Base-by-base conservation (phyloP, 352 stramenopile species). In the Pelagophyceae sp. region DNA sequence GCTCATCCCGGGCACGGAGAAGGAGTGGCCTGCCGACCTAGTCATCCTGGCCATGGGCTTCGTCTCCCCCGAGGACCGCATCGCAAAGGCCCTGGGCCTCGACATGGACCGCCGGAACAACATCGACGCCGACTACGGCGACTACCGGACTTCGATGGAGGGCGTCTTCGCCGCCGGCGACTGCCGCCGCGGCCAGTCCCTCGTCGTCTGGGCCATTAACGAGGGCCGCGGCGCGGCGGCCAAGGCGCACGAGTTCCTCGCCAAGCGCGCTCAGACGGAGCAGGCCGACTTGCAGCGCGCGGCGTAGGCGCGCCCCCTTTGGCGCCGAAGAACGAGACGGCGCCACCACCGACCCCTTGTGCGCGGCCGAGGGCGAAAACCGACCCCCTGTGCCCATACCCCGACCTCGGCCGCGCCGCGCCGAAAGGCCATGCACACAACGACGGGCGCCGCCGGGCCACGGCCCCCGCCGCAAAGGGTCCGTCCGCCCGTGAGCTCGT, bases 171-270 rank as follows among this genome's bases (percentile, higher is more conserved):
- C 95, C 31, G 94, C 92, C 50, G 95, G 95, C 6, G 95, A 99
- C 88, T 99, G 95, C 85, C 90, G 95, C 67, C 90, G 95, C 51
- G 94, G 95, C 51, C 95, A 99, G 85, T 97, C 90, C 77, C 89
- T 99, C 33, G 95, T 99, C 32, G 95, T 99, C 31, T 99, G 95
- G 95, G 95, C 95, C 6, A 98, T 99, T 83, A 94, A 98, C 80
- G 95, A 99, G 85, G 95, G 95, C 29, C 91, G 95, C 71, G 92
- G 94, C 37, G 92, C 95, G 23, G 95, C 95, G 23, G 45, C 11
- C 23, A 23, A 11, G 45, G 45, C 45, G 11, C 11, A 23, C 45
- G 23, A 11, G 11, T 54, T 54, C 45, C 45, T 54, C 45, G 11
- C 11, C 23, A 54, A 54, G 45, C 11, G 23, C 11, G 23, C 11